Conservation (phyloP, 2,329 filamentous ascomycete genomes). For the Arthrinium phaeospermum region DNA sequence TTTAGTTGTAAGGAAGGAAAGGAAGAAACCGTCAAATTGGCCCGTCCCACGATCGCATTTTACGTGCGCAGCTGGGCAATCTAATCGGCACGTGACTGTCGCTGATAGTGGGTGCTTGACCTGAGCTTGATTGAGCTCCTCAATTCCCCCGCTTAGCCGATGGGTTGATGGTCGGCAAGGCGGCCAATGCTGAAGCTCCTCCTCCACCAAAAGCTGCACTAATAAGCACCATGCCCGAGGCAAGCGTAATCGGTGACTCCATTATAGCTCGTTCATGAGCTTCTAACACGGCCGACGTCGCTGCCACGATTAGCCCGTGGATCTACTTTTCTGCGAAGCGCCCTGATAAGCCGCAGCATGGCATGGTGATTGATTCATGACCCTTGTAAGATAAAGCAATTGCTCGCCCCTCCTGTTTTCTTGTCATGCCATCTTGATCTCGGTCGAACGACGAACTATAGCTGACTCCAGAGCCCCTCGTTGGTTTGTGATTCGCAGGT, state of each 20-base stretch:
- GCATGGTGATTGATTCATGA: conserved; percentile 15
- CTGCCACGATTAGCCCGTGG: conserved; percentile 8
- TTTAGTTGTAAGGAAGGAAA: conserved; percentile 70
- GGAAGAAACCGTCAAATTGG: conserved; percentile 26
- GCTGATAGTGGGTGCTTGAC: background rate
- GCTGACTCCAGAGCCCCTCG: conserved; percentile 16
- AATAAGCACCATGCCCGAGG: background rate
- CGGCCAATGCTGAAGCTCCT: conserved; percentile 4
- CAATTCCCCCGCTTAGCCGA: background rate
- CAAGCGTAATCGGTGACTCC: conserved; percentile 9
- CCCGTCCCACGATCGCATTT: background rate
- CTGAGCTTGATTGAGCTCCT: background rate
- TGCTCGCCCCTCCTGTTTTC: background rate
- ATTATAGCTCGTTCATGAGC: conserved; percentile 12
- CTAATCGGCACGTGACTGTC: conserved; percentile 24
- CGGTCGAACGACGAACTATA: conserved; percentile 1
- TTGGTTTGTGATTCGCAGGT: conserved; percentile 18
- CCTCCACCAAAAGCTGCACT: background rate
- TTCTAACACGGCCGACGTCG: conserved; percentile 9
- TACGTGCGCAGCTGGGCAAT: conserved; percentile 29
- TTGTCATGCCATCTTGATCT: conserved; percentile 9
- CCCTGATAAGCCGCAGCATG: conserved; percentile 15
- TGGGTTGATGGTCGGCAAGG: background rate
- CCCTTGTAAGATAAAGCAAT: conserved; percentile 12
- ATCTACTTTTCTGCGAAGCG: conserved; percentile 12